Percentiles rank a stretch among this genome's conserved stretches.
Evolutionary conservation across 306 rosid genomes (phyloP).

Genomic region (Gynostemma pentaphyllum): DNA sequence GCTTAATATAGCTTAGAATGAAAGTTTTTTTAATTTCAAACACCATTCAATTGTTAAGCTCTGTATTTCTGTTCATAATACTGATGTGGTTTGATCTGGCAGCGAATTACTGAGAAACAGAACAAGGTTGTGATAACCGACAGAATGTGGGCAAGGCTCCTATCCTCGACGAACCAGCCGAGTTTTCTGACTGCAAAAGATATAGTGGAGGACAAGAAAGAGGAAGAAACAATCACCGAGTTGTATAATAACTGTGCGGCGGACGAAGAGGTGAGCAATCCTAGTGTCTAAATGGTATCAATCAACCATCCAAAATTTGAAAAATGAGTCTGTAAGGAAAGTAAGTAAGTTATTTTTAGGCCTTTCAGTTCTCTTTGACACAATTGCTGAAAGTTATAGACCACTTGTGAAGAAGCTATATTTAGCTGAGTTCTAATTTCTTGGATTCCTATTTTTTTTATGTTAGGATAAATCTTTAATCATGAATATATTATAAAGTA

Average conservation of each 20-base stretch:
- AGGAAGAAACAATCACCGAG: constrained; percentile 7
- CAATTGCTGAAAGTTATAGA: constrained; percentile 7
- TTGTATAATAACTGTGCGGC: background rate
- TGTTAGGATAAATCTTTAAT: background rate
- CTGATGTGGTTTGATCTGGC: constrained; percentile 14
- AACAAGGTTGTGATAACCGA: constrained; percentile 83
- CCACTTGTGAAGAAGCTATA: constrained; percentile 6
- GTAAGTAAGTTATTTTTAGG: constrained; percentile 6
- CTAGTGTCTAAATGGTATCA: background rate
- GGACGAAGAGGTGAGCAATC: constrained; percentile 1
- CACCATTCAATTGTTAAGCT: background rate
- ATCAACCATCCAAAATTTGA: background rate
- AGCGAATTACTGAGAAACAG: constrained; percentile 63
- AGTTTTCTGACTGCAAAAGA: constrained; percentile 47
- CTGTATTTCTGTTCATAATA: background rate
- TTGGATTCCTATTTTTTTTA: too few relatives aligned
- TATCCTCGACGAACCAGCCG: constrained; percentile 91
- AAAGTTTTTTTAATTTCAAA: too few relatives aligned
- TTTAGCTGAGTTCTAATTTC: too few relatives aligned
- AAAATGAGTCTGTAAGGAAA: background rate
- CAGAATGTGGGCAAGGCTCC: constrained; percentile 97
- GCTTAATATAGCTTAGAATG: background rate
- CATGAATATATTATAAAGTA: background rate
- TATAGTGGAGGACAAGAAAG: constrained; percentile 29
- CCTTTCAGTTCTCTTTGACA: background rate